Evolutionary conservation across 495 filamentous ascomycete species (phyloP).

Genomic region (Penicillium malachiteum): DNA sequence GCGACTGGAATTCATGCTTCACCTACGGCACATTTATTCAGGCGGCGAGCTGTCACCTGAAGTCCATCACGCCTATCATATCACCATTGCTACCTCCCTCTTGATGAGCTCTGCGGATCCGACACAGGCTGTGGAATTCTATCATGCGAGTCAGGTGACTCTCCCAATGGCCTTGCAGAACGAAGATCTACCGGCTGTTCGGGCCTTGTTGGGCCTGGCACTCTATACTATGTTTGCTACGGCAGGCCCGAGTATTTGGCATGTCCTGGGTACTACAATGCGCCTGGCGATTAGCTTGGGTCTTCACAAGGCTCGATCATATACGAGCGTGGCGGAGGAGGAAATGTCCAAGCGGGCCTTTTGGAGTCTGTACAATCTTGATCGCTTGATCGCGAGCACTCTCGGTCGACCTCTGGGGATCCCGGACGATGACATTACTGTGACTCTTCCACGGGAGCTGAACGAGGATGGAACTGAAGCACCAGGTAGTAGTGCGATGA

Average conservation of each 20-base stretch:
- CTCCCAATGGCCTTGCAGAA: conserved; percentile 41
- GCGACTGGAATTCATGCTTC: conserved; percentile 35
- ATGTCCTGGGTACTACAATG: conserved; percentile 48
- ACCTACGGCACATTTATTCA: conserved; percentile 41
- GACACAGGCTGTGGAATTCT: conserved; percentile 39
- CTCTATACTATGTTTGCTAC: conserved; percentile 53
- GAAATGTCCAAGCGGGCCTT: conserved; percentile 53
- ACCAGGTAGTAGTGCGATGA: conserved; percentile 41
- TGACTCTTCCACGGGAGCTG: conserved; percentile 43
- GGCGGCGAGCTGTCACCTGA: conserved; percentile 38
- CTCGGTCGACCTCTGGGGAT: conserved; percentile 50
- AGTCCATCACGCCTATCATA: conserved; percentile 41
- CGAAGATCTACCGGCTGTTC: conserved; percentile 43
- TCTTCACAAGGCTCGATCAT: conserved; percentile 44
- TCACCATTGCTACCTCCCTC: conserved; percentile 42
- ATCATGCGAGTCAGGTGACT: conserved; percentile 41
- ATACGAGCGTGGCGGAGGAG: conserved; percentile 34
- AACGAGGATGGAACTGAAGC: conserved; percentile 46
- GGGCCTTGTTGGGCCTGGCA: conserved; percentile 48
- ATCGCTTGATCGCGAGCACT: conserved; percentile 51
- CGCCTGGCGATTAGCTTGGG: conserved; percentile 50
- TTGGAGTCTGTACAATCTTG: conserved; percentile 54
- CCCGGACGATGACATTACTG: conserved; percentile 51
- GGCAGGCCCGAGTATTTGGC: conserved; percentile 52
- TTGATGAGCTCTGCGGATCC: conserved; percentile 38